phyloP scores from a whole-genome alignment of 768 basidiomycete genomes.

The Phaeotremella skinneri region DNA sequence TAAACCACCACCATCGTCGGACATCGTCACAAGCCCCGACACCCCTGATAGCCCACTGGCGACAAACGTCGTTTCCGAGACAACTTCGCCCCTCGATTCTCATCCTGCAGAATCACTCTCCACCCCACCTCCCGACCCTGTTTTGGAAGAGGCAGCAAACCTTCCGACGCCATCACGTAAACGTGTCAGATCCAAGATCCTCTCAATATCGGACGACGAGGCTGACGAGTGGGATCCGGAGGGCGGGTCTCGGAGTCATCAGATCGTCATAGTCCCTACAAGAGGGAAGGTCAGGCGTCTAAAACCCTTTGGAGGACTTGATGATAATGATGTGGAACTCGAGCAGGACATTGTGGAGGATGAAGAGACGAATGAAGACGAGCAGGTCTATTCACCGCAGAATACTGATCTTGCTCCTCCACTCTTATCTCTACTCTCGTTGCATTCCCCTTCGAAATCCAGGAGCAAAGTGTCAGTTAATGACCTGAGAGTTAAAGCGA shows the following conservation, averaged over 20 bases:
- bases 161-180: background rate
- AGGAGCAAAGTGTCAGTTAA: conserved; percentile 4
- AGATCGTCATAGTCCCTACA: conserved; percentile 34
- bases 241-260: conserved; percentile 12
- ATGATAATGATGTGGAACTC: background rate
- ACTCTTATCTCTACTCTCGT: conserved; percentile 22
- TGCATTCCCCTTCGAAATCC: conserved; percentile 20
- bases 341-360: conserved; percentile 4
- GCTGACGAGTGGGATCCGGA: conserved; percentile 32
- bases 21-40: no score
- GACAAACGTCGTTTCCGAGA: no score
- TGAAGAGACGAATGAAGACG: conserved; percentile 13
- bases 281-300: background rate
- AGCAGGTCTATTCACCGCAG: no score
- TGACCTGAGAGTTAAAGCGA: conserved; percentile 30
- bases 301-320: background rate
- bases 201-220: conserved; percentile 33
- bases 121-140: conserved; percentile 16
- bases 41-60: no score
- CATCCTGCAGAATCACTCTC: conserved; percentile 6
- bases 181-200: conserved; percentile 10
- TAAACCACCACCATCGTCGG: conserved; percentile 1
- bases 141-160: conserved; percentile 8
- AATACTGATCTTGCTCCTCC: conserved; percentile 5
- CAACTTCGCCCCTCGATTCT: background rate